phyloP scores from a whole-genome alignment of 352 stramenopile species.

The Pythium sukuiense region DNA sequence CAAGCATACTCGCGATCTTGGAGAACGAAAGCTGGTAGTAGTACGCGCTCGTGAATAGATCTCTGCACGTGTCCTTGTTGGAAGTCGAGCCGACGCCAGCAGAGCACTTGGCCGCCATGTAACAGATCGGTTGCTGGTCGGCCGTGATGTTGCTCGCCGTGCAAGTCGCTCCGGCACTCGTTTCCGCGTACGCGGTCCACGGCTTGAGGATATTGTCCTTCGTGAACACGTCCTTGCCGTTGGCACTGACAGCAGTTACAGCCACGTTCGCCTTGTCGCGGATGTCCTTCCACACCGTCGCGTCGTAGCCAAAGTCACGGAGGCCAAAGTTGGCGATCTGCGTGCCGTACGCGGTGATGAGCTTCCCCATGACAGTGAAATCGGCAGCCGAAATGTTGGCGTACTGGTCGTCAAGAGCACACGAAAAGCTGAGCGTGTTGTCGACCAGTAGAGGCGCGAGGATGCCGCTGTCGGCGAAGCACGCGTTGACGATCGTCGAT shows the following conservation, averaged over 20 bases:
- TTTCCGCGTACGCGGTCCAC: constrained; percentile 52
- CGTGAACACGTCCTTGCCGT: constrained; percentile 33
- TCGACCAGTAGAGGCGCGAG: constrained; percentile 60
- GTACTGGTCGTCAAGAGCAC: constrained; percentile 65
- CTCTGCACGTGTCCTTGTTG: constrained; percentile 44
- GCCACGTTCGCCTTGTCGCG: constrained; percentile 41
- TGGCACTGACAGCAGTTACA: constrained; percentile 23
- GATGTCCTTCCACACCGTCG: constrained; percentile 44
- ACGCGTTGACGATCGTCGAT: constrained; percentile 62
- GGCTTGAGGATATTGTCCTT: constrained; percentile 62
- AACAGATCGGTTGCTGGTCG: constrained; percentile 55
- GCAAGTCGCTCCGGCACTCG: constrained; percentile 27
- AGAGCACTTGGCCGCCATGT: constrained; percentile 59
- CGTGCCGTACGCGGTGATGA: constrained; percentile 45
- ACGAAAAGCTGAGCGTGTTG: constrained; percentile 53
- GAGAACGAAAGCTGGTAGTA: constrained; percentile 62
- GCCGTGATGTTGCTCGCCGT: constrained; percentile 30
- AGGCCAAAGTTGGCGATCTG: constrained; percentile 54
- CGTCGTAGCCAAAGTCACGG: constrained; percentile 66
- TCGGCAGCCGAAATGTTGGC: constrained; percentile 40
- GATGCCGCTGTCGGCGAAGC: constrained; percentile 69
- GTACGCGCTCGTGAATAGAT: constrained; percentile 53
- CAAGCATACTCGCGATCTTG: constrained; percentile 56
- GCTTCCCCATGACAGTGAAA: constrained; percentile 36
- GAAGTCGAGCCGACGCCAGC: constrained; percentile 8